A percentile compares a stretch with the other conserved stretches of the same genome.
Conservation (phyloP, 2,329 filamentous ascomycete genomes). For the Exserohilum rostratum region DNA sequence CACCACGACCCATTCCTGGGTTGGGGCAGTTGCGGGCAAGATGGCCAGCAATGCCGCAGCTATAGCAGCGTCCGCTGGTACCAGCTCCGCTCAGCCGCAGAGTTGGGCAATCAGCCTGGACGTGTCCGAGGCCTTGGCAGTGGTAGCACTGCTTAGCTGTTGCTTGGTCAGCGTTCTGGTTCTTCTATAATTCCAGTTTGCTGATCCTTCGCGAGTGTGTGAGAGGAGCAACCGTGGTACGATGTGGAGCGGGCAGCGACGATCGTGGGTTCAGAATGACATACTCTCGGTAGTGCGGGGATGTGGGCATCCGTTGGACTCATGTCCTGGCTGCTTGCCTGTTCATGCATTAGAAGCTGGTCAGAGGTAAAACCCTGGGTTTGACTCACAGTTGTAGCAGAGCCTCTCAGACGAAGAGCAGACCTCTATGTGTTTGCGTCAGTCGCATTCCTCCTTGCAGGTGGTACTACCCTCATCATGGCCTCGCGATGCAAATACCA, state of each 20-base stretch:
- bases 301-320: constrained; percentile 96
- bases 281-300: constrained; percentile 91
- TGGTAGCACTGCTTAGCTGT: constrained; percentile 99
- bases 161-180: constrained; percentile 18
- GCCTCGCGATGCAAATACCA: constrained; percentile 28
- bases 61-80: constrained; percentile 90
- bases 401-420: constrained; percentile 98
- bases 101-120: constrained; percentile 98
- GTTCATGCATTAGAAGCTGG: constrained; percentile 15
- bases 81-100: constrained; percentile 84
- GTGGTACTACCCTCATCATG: constrained; percentile 14
- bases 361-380: constrained; percentile 6
- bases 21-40: constrained; percentile 88
- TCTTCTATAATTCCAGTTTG: not conserved
- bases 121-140: constrained; percentile 97
- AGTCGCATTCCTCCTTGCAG: constrained; percentile 21
- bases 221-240: not conserved
- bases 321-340: constrained; percentile 91
- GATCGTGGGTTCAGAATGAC: constrained; percentile 32
- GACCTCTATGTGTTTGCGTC: constrained; percentile 66
- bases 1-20: constrained; percentile 70
- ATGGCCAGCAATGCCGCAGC: constrained; percentile 91
- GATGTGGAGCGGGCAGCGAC: not conserved
- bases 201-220: not conserved
- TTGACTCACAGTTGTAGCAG: constrained; percentile 93